These are phyloP conservation scores for Epichloe sibirici DNA, from an alignment of 2,329 filamentous ascomycete species.

Conservation along the genomic window DNA sequence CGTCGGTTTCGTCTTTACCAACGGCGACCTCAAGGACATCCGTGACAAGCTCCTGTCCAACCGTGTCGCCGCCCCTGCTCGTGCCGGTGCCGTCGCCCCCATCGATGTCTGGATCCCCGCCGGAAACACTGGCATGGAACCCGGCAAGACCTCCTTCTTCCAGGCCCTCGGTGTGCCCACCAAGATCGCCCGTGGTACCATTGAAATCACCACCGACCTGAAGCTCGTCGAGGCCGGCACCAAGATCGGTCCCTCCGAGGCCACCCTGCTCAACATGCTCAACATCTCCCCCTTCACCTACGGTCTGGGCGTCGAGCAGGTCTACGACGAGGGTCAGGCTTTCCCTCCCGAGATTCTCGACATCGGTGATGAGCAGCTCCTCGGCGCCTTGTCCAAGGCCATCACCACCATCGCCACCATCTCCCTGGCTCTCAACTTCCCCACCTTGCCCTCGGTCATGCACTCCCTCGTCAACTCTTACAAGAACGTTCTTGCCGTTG, in stretches of 20 bases:
- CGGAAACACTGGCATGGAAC: conserved; percentile 99
- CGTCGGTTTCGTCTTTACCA: conserved; percentile 99
- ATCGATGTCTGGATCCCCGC: conserved; percentile 88
- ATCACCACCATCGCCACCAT: conserved; percentile 80
- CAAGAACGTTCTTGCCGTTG: conserved; percentile 91
- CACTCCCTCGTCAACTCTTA: conserved; percentile 95
- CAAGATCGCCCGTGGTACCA: conserved; percentile 99
- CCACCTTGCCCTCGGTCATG: conserved; percentile 88
- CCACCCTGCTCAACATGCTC: conserved; percentile 97
- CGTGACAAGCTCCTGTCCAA: conserved; percentile 93
- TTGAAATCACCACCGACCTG: conserved; percentile 96
- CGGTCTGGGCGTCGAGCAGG: conserved; percentile 90
- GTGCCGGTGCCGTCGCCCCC: conserved; percentile 94
- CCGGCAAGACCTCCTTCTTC: conserved; percentile 99
- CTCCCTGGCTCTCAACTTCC: conserved; percentile 89
- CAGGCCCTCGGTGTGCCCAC: conserved; percentile 99
- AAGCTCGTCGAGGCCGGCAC: conserved; percentile 87
- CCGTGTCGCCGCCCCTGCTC: conserved; percentile 93
- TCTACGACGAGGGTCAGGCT: conserved; percentile 94
- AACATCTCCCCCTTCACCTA: conserved; percentile 99
- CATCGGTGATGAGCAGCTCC: conserved; percentile 88
- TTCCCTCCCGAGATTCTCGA: conserved; percentile 82
- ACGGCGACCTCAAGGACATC: conserved; percentile 79
- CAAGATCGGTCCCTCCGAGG: conserved; percentile 99
- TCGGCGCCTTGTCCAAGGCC: conserved; percentile 67